These are phyloP conservation scores for Penicillium turbatum DNA, from an alignment of 495 filamentous ascomycete species.

Conservation along the genomic window DNA sequence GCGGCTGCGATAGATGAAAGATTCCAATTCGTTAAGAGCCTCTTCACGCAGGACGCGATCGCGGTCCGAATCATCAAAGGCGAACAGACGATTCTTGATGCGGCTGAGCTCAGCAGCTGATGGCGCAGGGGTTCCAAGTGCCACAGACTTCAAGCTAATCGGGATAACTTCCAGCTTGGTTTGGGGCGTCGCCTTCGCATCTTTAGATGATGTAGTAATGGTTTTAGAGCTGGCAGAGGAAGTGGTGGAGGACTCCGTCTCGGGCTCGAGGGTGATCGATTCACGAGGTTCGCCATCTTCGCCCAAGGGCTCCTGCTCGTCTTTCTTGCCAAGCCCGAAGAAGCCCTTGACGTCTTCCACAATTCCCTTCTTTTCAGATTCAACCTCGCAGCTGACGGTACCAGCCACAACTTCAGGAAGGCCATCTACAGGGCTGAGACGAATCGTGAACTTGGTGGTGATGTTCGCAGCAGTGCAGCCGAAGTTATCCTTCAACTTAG, in stretches of 20 bases:
- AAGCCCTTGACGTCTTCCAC: slow-evolving; percentile 92
- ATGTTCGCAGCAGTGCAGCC: slow-evolving; percentile 74
- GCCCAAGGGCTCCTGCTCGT: slow-evolving; percentile 70
- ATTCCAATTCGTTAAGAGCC: slow-evolving; percentile 85
- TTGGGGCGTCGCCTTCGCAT: slow-evolving; percentile 47
- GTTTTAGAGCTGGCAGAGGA: slow-evolving; percentile 40
- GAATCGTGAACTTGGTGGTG: slow-evolving; percentile 70
- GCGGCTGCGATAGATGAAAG: slow-evolving; percentile 84
- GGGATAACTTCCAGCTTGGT: slow-evolving; percentile 69
- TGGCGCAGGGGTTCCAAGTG: slow-evolving; percentile 54
- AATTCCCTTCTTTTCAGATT: slow-evolving; percentile 71
- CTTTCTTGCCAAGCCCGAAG: slow-evolving; percentile 91
- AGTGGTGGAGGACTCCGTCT: slow-evolving; percentile 46
- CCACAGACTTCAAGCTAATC: slow-evolving; percentile 57
- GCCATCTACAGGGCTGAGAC: slow-evolving; percentile 69
- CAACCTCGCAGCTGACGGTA: slow-evolving; percentile 78
- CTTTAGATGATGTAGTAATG: slow-evolving; percentile 42
- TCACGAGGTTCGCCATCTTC: slow-evolving; percentile 49
- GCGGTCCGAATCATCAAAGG: slow-evolving; percentile 79
- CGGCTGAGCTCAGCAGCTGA: slow-evolving; percentile 56
- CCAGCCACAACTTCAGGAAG: slow-evolving; percentile 74
- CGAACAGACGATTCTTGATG: slow-evolving; percentile 67
- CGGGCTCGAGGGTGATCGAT: slow-evolving; percentile 48
- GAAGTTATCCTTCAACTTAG: slow-evolving; percentile 66
- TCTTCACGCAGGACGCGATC: slow-evolving; percentile 77